A percentile compares a stretch with the other conserved stretches of the same genome.
Conservation (phyloP, 2,329 filamentous ascomycete genomes). For the Penicillium sumatraense region DNA sequence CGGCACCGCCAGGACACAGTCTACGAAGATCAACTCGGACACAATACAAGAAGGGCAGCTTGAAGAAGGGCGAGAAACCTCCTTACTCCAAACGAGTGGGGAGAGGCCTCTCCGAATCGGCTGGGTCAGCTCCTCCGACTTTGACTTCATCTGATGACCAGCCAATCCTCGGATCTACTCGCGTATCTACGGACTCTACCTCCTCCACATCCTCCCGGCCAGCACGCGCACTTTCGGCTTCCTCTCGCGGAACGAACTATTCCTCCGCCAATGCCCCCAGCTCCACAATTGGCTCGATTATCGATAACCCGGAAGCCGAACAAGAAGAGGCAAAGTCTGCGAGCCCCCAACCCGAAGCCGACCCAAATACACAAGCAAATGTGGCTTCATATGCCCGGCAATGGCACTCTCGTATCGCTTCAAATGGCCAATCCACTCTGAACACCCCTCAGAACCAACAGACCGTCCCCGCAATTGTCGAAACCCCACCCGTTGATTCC, state of each 20-base stretch:
- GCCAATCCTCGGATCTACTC: constrained; percentile 37
- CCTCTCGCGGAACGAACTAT: constrained; percentile 27
- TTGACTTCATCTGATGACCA: constrained; percentile 40
- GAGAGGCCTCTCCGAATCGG: constrained; percentile 63
- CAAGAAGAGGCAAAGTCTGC: constrained; percentile 15
- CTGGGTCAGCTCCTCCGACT: constrained; percentile 54
- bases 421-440: constrained; percentile 61
- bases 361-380: constrained; percentile 36
- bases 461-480: constrained; percentile 61
- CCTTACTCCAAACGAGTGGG: constrained; percentile 75
- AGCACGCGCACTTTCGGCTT: constrained; percentile 50
- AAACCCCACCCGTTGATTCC: constrained; percentile 64
- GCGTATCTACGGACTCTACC: constrained; percentile 43
- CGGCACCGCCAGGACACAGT: constrained; percentile 73
- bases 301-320: constrained; percentile 31
- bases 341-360: constrained; percentile 27
- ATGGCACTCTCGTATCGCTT: constrained; percentile 62
- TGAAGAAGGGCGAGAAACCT: constrained; percentile 76
- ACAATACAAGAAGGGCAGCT: constrained; percentile 85
- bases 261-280: constrained; percentile 24
- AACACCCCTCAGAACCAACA: constrained; percentile 54
- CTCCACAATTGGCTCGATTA: constrained; percentile 34
- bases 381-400: constrained; percentile 47
- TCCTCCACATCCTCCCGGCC: constrained; percentile 38
- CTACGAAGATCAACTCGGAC: constrained; percentile 89